phyloP scores from a whole-genome alignment of 495 filamentous ascomycete genomes.

The Xylaria palmicola region DNA sequence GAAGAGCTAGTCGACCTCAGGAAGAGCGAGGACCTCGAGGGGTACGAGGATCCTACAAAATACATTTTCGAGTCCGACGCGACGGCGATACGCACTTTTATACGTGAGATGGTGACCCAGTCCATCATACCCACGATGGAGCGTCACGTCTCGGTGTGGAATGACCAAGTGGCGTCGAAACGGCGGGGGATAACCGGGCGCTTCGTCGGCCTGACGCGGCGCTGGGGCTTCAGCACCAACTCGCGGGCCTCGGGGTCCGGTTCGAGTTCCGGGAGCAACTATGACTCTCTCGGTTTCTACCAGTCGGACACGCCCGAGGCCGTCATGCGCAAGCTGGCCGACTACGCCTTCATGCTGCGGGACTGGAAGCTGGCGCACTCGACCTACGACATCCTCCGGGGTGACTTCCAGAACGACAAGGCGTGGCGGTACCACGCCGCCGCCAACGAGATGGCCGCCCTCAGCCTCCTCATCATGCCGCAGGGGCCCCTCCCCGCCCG shows the following conservation, averaged over 20 bases:
- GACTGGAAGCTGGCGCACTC: slow-evolving; percentile 92
- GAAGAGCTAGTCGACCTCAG: slow-evolving; percentile 78
- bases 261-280: slow-evolving; percentile 60
- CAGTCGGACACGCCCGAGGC: slow-evolving; percentile 81
- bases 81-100: slow-evolving; percentile 78
- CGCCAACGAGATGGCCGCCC: slow-evolving; percentile 87
- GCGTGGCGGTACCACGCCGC: slow-evolving; percentile 95
- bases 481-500: slow-evolving; percentile 69
- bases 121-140: slow-evolving; percentile 95
- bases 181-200: slow-evolving; percentile 82
- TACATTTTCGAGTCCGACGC: slow-evolving; percentile 92
- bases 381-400: slow-evolving; percentile 83
- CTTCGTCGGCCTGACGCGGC: slow-evolving; percentile 87
- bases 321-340: slow-evolving; percentile 86
- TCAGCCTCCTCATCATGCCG: slow-evolving; percentile 74
- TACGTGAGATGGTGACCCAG: slow-evolving; percentile 90
- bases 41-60: slow-evolving; percentile 66
- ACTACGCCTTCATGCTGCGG: slow-evolving; percentile 93
- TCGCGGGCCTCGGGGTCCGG: slow-evolving; percentile 44
- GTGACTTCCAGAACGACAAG: slow-evolving; percentile 91
- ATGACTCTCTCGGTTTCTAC: slow-evolving; percentile 81
- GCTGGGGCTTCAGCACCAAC: slow-evolving; percentile 71
- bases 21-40: slow-evolving; percentile 55
- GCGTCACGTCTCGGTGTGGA: slow-evolving; percentile 84
- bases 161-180: slow-evolving; percentile 92